A percentile compares a stretch with the other conserved stretches of the same genome.
Evolutionary conservation across 1,139 yeast species (phyloP).

Genomic region (Scheffersomyces segobiensis): DNA sequence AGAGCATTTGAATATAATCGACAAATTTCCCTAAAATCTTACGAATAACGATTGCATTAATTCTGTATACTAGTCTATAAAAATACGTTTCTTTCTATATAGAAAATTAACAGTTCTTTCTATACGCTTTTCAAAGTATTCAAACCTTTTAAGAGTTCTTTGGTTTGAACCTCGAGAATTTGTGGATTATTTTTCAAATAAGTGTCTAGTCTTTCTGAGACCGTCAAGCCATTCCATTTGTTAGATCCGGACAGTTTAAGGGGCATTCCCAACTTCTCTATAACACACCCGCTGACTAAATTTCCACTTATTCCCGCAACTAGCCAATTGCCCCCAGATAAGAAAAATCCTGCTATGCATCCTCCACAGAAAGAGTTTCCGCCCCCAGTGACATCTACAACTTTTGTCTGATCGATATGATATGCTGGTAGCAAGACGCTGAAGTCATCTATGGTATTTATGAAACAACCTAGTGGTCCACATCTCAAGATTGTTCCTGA

Average conservation of each 20-base stretch:
- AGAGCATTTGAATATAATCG: not conserved
- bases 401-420: conserved; percentile 52
- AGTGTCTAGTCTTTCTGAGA: conserved; percentile 27
- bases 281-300: conserved; percentile 74
- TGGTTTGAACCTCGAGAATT: not conserved
- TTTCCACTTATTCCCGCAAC: conserved; percentile 69
- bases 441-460: conserved; percentile 15
- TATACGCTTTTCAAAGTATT: too few species aligned
- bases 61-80: not conserved
- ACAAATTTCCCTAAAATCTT: not conserved
- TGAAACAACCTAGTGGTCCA: conserved; percentile 65
- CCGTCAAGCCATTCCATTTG: conserved; percentile 56
- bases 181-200: conserved; percentile 19
- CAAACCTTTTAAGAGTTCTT: not conserved
- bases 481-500: conserved; percentile 66
- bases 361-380: conserved; percentile 91
- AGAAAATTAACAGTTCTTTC: not conserved
- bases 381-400: conserved; percentile 91
- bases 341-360: conserved; percentile 58
- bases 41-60: not conserved
- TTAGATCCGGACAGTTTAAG: conserved; percentile 18
- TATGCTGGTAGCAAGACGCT: conserved; percentile 67
- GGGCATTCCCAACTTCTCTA: conserved; percentile 81
- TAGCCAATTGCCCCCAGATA: conserved; percentile 50
- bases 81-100: not conserved